phyloP scores from a whole-genome alignment of 805 yeast genomes.

The Yarrowia divulgata region DNA sequence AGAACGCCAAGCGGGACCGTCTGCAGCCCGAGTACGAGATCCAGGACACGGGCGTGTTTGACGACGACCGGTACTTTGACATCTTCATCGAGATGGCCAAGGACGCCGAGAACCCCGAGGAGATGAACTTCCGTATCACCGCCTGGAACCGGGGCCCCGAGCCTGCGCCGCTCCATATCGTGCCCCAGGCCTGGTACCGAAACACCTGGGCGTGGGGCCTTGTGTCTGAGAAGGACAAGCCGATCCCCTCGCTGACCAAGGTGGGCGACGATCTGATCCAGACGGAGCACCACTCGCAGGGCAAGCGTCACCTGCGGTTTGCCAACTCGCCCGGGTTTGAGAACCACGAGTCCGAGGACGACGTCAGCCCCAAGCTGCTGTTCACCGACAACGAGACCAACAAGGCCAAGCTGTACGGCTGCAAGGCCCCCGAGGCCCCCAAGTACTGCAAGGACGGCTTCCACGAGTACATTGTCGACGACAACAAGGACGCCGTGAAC shows the following conservation, averaged over 20 bases:
- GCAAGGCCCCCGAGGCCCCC: constrained; percentile 59
- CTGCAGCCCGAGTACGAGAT: constrained; percentile 79
- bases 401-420: constrained; percentile 65
- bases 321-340: constrained; percentile 82
- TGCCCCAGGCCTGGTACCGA: constrained; percentile 84
- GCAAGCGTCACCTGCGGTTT: constrained; percentile 68
- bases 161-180: constrained; percentile 85
- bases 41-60: constrained; percentile 73
- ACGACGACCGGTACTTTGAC: constrained; percentile 79
- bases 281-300: constrained; percentile 72
- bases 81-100: constrained; percentile 91
- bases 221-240: constrained; percentile 55
- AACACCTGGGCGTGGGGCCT: constrained; percentile 95
- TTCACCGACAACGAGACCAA: constrained; percentile 94
- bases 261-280: constrained; percentile 55
- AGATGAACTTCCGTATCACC: constrained; percentile 79
- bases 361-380: constrained; percentile 75
- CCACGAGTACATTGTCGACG: constrained; percentile 79
- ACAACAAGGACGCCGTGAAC: constrained; percentile 66
- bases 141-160: constrained; percentile 84
- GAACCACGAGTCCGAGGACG: constrained; percentile 54
- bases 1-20: constrained; percentile 70
- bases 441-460: constrained; percentile 84
- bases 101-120: constrained; percentile 79
- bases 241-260: constrained; percentile 44